Evolutionary conservation across 2,329 filamentous ascomycete species (phyloP).

Genomic region (Fusarium zealandicum): DNA sequence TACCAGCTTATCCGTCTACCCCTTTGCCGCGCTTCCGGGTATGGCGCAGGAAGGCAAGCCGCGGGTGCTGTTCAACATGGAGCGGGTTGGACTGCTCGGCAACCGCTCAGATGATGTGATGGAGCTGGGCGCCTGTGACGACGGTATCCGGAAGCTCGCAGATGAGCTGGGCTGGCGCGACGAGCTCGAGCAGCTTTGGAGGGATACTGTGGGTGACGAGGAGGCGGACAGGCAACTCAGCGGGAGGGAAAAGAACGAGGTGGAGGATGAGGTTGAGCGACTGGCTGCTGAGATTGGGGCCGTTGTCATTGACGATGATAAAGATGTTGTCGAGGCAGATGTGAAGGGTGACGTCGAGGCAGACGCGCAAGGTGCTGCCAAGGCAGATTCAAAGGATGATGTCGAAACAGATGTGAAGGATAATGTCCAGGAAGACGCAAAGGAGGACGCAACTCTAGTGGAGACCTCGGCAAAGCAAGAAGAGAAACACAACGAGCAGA

Average conservation of each 20-base stretch:
- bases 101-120: slow-evolving; percentile 83
- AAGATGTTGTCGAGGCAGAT: slow-evolving; percentile 16
- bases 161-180: slow-evolving; percentile 83
- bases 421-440: too few relatives aligned
- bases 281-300: slow-evolving; percentile 48
- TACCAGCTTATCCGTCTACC: slow-evolving; percentile 85
- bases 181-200: slow-evolving; percentile 82
- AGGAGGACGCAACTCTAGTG: too few relatives aligned
- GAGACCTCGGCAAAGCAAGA: too few relatives aligned
- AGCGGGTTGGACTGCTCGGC: slow-evolving; percentile 82
- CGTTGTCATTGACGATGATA: slow-evolving; percentile 41
- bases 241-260: slow-evolving; percentile 46
- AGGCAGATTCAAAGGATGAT: neutral
- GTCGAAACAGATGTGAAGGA: too few relatives aligned
- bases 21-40: slow-evolving; percentile 82
- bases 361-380: neutral
- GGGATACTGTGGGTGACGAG: slow-evolving; percentile 67
- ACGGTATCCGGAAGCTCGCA: slow-evolving; percentile 79
- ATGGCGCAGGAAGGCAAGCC: slow-evolving; percentile 69
- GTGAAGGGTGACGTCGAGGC: neutral
- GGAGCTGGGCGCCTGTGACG: slow-evolving; percentile 82
- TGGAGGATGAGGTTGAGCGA: slow-evolving; percentile 55
- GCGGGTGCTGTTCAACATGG: slow-evolving; percentile 85
- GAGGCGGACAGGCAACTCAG: slow-evolving; percentile 59
- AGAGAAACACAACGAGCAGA: neutral